Conservation (phyloP, 73 alveolate species). For the Paramecium caudatum region DNA sequence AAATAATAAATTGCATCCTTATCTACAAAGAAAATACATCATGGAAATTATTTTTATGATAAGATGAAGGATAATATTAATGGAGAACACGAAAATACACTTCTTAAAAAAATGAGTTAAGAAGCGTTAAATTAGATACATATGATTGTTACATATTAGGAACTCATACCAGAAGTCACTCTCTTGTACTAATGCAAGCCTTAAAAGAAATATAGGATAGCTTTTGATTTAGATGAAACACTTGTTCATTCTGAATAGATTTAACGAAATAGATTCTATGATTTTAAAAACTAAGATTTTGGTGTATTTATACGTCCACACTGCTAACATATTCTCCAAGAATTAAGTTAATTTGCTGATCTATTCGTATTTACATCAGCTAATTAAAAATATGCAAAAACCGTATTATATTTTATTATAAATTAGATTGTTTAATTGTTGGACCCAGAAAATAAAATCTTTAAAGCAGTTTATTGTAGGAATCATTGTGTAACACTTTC, state of each 20-base stretch:
- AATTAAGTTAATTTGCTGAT: neutral
- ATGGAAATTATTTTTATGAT: constrained; percentile 18
- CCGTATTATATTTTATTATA: neutral
- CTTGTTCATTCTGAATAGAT: neutral
- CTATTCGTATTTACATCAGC: constrained; percentile 15
- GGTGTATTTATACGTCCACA: neutral
- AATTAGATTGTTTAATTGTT: neutral
- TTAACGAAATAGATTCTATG: neutral
- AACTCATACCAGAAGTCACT: constrained; percentile 23
- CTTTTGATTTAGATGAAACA: constrained; percentile 34
- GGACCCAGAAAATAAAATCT: neutral
- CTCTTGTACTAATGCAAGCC: constrained; percentile 6
- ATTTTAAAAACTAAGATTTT: neutral
- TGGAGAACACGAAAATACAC: neutral
- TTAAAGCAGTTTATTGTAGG: neutral
- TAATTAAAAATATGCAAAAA: constrained; percentile 28
- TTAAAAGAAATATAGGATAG: neutral
- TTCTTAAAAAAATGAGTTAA: neutral
- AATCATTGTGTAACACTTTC: neutral
- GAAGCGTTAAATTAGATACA: neutral
- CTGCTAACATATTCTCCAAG: neutral
- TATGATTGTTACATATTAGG: constrained; percentile 18
- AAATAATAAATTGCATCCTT: no score
- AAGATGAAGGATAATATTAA: neutral
- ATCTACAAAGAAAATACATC: constrained; percentile 17